Conservation (phyloP, 2,329 filamentous ascomycete genomes). For the Sporothrix protearum region DNA sequence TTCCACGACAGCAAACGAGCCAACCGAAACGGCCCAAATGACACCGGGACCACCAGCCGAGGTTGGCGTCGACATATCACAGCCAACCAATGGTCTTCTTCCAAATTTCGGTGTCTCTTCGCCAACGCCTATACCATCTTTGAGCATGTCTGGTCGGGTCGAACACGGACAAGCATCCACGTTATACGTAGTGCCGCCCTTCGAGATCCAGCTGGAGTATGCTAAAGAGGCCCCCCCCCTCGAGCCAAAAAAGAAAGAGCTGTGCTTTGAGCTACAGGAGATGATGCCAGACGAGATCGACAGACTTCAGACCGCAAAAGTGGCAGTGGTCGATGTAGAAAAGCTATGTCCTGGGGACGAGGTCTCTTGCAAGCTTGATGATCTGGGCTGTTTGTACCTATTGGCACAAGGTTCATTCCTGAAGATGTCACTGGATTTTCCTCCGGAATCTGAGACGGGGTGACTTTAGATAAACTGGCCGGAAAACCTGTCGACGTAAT, state of each 20-base stretch:
- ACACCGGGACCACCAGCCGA: too few species aligned
- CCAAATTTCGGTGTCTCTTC: too few species aligned
- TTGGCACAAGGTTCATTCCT: background rate
- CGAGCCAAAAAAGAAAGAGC: background rate
- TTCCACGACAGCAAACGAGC: too few species aligned
- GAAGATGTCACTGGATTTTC: background rate
- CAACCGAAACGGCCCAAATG: too few species aligned
- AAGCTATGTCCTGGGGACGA: background rate
- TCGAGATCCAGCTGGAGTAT: conserved; percentile 3
- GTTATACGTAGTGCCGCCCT: background rate
- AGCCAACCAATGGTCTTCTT: background rate
- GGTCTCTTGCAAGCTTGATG: background rate
- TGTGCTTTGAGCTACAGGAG: background rate
- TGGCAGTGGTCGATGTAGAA: background rate
- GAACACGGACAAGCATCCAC: background rate
- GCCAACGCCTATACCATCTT: background rate
- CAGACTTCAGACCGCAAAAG: background rate
- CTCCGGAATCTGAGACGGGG: background rate
- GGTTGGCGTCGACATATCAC: too few species aligned
- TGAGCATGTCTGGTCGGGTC: background rate
- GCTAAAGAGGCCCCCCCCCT: background rate
- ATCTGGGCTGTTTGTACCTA: background rate
- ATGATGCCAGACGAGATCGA: background rate
- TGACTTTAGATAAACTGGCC: too few species aligned
- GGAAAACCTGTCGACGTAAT: too few species aligned